Evolutionary conservation across 345 rosid species (phyloP), one percentile per base, ranked within the genome.

Genomic region (Cardamine resedifolia): DNA sequence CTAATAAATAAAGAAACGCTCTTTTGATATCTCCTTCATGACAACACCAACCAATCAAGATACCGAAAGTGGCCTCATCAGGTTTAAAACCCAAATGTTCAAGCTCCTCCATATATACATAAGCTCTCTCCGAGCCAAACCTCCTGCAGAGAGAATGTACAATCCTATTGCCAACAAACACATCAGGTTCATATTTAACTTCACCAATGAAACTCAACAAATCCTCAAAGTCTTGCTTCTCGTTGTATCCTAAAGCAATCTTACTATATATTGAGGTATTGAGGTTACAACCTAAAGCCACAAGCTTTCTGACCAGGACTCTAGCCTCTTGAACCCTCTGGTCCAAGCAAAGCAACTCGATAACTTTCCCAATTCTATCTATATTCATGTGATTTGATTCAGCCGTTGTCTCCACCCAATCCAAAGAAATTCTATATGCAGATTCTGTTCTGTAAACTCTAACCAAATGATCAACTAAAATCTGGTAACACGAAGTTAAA

Each of bases 141-240:
- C 68, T 73, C 48, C 47, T 67, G 58, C 93, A 87, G 33, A 88
- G 70, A 63, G 81, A 74, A 72, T 72, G 70, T 63, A 92, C 64
- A 45, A 88, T 82, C 83, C 81, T 84, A 66, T 92, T 92, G 19
- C 93, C 88, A 50, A 81, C 78, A 20, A 72, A 45, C 45, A 78
- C 68, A 77, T 76, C 83, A 2, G 87, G 90, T 33, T 75, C 58
- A 71, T 69, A 59, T 64, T 79, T 83, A 72, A 74, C 68, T 64
- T 83, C 90, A 58, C 34, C 31, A 55, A 85, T 64, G 61, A 90
- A 84, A 79, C 85, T 82, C 38, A 83, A 50, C 59, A 82, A 59
- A 83, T 92, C 96, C 70, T 87, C 93, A 72, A 87, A 92, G 60
- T 92, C 91, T 57, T 83, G 84, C 83, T 88, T 90, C 73, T 85